These are phyloP conservation scores for Botrytis paeoniae DNA, from an alignment of 2,329 filamentous ascomycete genomes.

Conservation along the genomic window DNA sequence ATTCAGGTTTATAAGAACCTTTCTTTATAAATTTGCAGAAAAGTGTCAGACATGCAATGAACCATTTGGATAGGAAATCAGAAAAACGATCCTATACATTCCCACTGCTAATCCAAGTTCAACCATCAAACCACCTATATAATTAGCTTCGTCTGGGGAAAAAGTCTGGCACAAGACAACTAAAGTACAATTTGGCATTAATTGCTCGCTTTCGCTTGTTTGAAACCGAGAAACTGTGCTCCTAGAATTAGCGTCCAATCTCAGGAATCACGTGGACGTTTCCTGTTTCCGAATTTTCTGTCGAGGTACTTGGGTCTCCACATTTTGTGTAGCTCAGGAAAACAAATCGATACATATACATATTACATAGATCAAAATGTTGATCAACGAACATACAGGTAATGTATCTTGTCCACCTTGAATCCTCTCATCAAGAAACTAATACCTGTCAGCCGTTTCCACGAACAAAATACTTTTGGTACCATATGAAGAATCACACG, in stretches of 20 bases:
- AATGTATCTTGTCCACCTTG: not conserved
- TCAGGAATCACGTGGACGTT: not conserved
- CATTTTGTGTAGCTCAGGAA: not conserved
- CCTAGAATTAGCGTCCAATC: no score
- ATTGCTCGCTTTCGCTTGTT: not conserved
- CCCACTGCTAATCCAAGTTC: not conserved
- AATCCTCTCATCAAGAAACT: not conserved
- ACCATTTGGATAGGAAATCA: not conserved
- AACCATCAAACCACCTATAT: not conserved
- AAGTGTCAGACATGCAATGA: not conserved
- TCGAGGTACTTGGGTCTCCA: not conserved
- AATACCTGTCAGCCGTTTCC: constrained; percentile 55
- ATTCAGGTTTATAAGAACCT: not conserved
- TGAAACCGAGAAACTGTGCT: not conserved
- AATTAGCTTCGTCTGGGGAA: not conserved
- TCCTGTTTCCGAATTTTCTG: not conserved
- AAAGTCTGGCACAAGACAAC: not conserved
- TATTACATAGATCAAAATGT: not conserved
- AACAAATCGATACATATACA: not conserved
- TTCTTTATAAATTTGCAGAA: not conserved
- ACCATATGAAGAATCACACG: constrained; percentile 79
- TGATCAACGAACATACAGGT: constrained; percentile 7
- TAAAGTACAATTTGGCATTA: not conserved
- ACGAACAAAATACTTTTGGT: constrained; percentile 70
- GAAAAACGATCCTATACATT: not conserved